Evolutionary conservation across 2,329 filamentous ascomycete species (phyloP).

Genomic region (Septoria linicola): DNA sequence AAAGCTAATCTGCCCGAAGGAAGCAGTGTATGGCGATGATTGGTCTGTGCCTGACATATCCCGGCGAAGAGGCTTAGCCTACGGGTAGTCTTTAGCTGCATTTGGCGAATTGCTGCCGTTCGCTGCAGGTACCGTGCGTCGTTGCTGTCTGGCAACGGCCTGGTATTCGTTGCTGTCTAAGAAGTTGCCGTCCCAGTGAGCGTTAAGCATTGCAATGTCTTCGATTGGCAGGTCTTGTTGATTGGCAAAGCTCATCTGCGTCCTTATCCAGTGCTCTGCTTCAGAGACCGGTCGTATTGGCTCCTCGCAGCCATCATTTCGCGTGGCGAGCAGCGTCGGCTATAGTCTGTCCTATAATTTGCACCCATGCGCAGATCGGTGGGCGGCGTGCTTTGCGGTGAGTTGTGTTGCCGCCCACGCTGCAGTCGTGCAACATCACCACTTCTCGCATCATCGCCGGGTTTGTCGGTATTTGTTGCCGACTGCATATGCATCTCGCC

Average conservation of each 20-base stretch:
- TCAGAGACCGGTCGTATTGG: not conserved
- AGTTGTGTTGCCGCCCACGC: constrained; percentile 11
- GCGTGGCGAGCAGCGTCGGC: constrained; percentile 1
- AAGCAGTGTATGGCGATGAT: constrained; percentile 10
- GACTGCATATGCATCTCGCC: not conserved
- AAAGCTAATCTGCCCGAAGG: constrained; percentile 21
- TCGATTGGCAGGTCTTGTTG: not conserved
- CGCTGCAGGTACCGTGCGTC: constrained; percentile 15
- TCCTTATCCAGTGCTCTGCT: not conserved
- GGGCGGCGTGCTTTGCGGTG: constrained; percentile 9
- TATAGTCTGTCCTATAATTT: constrained; percentile 11
- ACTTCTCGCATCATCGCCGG: constrained; percentile 1
- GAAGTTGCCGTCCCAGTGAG: not conserved
- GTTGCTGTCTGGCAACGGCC: constrained; percentile 4
- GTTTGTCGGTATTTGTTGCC: not conserved
- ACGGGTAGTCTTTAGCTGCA: constrained; percentile 4
- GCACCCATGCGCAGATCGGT: constrained; percentile 10
- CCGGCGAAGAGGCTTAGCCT: constrained; percentile 16
- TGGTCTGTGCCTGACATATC: constrained; percentile 20
- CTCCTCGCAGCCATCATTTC: constrained; percentile 6
- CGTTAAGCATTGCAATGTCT: constrained; percentile 5
- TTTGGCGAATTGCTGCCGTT: constrained; percentile 8
- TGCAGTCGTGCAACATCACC: constrained; percentile 8
- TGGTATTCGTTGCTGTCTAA: constrained; percentile 12
- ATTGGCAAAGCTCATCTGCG: constrained; percentile 1